Conservation (phyloP, 345 rosid species). For the Camelina sativa region DNA sequence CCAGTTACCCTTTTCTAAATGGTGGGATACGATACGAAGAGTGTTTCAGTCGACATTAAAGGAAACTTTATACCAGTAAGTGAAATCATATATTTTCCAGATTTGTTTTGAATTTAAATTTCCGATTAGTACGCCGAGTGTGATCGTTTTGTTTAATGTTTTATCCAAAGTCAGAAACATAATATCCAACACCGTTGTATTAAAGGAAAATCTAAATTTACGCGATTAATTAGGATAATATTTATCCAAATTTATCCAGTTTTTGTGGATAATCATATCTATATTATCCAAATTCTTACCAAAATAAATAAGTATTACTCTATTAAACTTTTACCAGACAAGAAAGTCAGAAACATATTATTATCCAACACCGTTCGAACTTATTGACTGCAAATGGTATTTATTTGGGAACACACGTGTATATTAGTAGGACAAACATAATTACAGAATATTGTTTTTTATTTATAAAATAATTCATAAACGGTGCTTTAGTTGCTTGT, state of each 20-base stretch:
- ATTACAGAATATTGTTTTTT: no score
- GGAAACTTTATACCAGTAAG: constrained; percentile 11
- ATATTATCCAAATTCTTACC: neutral
- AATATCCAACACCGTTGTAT: neutral
- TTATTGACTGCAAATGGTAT: neutral
- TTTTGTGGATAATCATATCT: neutral
- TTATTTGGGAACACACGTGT: constrained; percentile 14
- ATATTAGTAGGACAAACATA: neutral
- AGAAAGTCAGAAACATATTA: constrained; percentile 3
- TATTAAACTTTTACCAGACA: constrained; percentile 7
- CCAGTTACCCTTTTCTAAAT: constrained; percentile 1
- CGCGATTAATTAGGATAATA: neutral
- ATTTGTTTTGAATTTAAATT: constrained; percentile 20
- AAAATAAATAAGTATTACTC: neutral
- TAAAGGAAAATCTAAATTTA: neutral
- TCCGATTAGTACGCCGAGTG: constrained; percentile 4
- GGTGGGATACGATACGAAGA: constrained; percentile 29
- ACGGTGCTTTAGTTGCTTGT: neutral
- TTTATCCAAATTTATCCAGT: neutral
- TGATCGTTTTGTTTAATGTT: neutral
- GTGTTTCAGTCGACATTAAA: constrained; percentile 21
- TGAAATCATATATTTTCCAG: neutral
- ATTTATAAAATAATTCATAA: neutral
- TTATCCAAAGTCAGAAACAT: neutral
- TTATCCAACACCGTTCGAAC: neutral